These are phyloP conservation scores for Colletotrichum sp. DNA, from an alignment of 2,329 filamentous ascomycete species.

Conservation along the genomic window DNA sequence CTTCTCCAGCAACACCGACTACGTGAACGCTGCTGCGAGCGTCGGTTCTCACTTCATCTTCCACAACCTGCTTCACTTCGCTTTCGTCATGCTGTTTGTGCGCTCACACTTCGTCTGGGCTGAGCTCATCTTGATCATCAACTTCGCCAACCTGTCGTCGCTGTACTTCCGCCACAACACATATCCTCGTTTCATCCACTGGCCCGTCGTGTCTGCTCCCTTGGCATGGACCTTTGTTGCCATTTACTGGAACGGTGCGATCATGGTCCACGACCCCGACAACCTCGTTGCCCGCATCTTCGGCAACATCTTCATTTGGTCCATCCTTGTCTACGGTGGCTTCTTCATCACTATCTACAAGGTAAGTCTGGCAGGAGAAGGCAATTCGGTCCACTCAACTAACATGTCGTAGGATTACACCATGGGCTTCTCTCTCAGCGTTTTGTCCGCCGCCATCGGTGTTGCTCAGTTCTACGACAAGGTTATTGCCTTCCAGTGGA, in stretches of 20 bases:
- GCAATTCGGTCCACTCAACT: not conserved
- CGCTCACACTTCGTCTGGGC: constrained; percentile 77
- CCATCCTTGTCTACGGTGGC: constrained; percentile 75
- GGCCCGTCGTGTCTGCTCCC: constrained; percentile 76
- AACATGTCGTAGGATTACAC: constrained; percentile 63
- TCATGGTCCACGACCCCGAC: constrained; percentile 74
- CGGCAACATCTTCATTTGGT: constrained; percentile 89
- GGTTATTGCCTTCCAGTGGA: constrained; percentile 85
- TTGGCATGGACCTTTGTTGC: constrained; percentile 87
- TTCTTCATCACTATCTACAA: constrained; percentile 80
- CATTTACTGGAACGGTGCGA: constrained; percentile 88
- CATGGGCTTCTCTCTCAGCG: constrained; percentile 79
- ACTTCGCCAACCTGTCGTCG: constrained; percentile 80
- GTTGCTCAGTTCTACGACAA: constrained; percentile 78
- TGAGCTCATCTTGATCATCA: constrained; percentile 77
- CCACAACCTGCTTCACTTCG: constrained; percentile 83
- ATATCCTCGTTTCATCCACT: constrained; percentile 77
- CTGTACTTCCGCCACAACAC: constrained; percentile 83
- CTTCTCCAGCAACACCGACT: constrained; percentile 69
- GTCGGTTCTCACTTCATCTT: constrained; percentile 85
- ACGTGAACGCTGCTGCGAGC: constrained; percentile 73
- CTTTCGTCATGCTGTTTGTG: constrained; percentile 84
- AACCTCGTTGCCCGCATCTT: constrained; percentile 76
- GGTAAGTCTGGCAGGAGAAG: constrained; percentile 41
- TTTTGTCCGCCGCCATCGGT: constrained; percentile 76